Percentiles rank a stretch among this genome's conserved stretches.
These are phyloP conservation scores for Cucurbita maxima DNA, from an alignment of 306 rosid species.

Conservation along the genomic window DNA sequence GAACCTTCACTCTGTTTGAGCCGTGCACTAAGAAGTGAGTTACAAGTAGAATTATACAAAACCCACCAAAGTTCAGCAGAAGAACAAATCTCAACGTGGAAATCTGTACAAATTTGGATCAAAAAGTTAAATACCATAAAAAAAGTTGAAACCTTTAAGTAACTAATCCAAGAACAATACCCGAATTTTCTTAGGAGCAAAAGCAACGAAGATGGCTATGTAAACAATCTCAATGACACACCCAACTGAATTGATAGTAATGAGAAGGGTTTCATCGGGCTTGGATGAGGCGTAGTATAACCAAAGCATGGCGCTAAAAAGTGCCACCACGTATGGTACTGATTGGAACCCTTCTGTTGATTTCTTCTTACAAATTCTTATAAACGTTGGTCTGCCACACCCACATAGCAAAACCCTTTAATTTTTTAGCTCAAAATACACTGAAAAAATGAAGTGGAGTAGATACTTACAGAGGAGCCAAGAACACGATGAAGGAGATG, in stretches of 20 bases:
- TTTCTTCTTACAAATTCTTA: constrained; percentile 67
- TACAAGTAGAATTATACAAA: constrained; percentile 46
- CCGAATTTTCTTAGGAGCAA: constrained; percentile 61
- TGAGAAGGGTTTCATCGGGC: constrained; percentile 44
- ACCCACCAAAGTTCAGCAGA: constrained; percentile 51
- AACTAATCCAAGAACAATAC: constrained; percentile 8
- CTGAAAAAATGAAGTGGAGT: too few species aligned
- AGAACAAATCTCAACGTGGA: constrained; percentile 54
- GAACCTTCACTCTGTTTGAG: constrained; percentile 34
- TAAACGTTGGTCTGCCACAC: constrained; percentile 52
- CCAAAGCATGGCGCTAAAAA: constrained; percentile 91
- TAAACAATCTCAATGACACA: constrained; percentile 66
- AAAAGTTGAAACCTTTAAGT: too few species aligned
- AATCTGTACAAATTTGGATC: constrained; percentile 17
- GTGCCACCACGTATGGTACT: constrained; percentile 68
- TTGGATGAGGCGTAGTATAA: constrained; percentile 68
- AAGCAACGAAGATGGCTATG: constrained; percentile 47
- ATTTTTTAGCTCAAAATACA: background rate
- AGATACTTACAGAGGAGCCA: constrained; percentile 69
- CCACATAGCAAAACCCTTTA: background rate
- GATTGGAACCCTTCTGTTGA: constrained; percentile 86
- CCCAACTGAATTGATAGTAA: constrained; percentile 68
- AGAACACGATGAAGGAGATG: constrained; percentile 60
- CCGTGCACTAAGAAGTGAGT: constrained; percentile 51
- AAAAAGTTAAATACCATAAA: too few species aligned